phyloP scores from a whole-genome alignment of 768 basidiomycete genomes.

The Gymnopilus junonius region DNA sequence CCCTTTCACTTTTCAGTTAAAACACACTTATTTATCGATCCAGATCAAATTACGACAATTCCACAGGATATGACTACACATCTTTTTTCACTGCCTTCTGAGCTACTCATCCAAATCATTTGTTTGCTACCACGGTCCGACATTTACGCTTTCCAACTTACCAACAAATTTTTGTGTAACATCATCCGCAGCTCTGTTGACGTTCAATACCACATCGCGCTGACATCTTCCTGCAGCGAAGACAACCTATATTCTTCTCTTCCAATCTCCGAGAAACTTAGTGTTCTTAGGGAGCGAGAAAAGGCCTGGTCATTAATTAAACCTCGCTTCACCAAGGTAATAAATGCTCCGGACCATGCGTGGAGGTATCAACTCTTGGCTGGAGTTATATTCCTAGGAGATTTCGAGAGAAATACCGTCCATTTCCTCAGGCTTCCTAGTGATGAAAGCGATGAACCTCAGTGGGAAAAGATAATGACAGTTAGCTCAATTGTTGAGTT shows the following conservation, averaged over 20 bases:
- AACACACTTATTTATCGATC: too few relatives aligned
- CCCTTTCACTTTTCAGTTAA: too few relatives aligned
- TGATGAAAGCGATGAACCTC: not conserved
- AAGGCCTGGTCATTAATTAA: not conserved
- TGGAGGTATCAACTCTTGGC: not conserved
- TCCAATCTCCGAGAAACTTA: not conserved
- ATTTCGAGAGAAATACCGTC: not conserved
- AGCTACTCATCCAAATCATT: conserved; percentile 35
- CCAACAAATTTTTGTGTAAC: conserved; percentile 25
- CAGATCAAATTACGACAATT: not conserved
- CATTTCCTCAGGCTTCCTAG: not conserved
- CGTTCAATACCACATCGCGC: not conserved
- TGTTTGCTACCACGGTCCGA: conserved; percentile 21
- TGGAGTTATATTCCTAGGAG: not conserved
- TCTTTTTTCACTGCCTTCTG: conserved; percentile 33
- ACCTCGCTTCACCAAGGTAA: not conserved
- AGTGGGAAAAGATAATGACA: conserved; percentile 25
- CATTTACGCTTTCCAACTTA: conserved; percentile 25
- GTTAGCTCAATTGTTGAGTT: conserved; percentile 47
- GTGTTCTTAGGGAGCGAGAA: not conserved
- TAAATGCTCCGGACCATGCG: not conserved
- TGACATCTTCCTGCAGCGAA: not conserved
- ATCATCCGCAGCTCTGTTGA: conserved; percentile 20
- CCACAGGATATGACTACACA: not conserved
- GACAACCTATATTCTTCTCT: not conserved